Base-by-base conservation (phyloP, 306 rosid genomes). In the Corylus avellana region DNA sequence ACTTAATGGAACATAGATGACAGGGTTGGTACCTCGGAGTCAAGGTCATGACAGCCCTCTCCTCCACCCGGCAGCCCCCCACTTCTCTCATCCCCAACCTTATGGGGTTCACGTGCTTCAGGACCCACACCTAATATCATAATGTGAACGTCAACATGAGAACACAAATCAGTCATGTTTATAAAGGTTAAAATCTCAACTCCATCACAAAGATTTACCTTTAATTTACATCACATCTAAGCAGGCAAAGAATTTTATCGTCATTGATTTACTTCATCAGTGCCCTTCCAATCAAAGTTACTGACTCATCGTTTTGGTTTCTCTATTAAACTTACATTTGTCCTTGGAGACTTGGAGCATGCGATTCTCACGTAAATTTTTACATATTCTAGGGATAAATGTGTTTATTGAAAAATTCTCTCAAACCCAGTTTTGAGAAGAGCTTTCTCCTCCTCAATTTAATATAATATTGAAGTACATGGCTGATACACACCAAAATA, bases 81-180 rank as follows among this genome's bases (percentile, higher is more conserved):
- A 10, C 53, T 9, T 3, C 53, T 6, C 7, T 6, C 46, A 42
- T 42, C 53, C 53, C 53, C 14, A 49, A 12, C 53, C 53, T 49
- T 49, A 73, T 51, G 73, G 61, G 62, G 37, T n/a, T 77, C 87
- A 84, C 79, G 59, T 81, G 87, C 57, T 18, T 16, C 35, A 77
- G 82, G 82, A 57, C 83, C 87, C 76, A 80, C 85, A 58, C 9
- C 78, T 67, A 22, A 62, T 61, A 69, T 73, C 54, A 48, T 42
- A 51, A 77, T 3, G 57, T 29, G 17, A 17, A 50, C 64, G 22
- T 48, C 75, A 73, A 42, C 12, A 55, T 49, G 54, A 80, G 74
- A 42, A 67, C 17, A 80, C 69, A 1, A 6, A 20, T 78, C n/a
- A 46, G 29, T 57, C 78, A 54, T 25, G 13, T 61, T 32, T 27